These are phyloP conservation scores for Plectosphaerella sp. DNA, from an alignment of 2,329 filamentous ascomycete species.

Conservation along the genomic window DNA sequence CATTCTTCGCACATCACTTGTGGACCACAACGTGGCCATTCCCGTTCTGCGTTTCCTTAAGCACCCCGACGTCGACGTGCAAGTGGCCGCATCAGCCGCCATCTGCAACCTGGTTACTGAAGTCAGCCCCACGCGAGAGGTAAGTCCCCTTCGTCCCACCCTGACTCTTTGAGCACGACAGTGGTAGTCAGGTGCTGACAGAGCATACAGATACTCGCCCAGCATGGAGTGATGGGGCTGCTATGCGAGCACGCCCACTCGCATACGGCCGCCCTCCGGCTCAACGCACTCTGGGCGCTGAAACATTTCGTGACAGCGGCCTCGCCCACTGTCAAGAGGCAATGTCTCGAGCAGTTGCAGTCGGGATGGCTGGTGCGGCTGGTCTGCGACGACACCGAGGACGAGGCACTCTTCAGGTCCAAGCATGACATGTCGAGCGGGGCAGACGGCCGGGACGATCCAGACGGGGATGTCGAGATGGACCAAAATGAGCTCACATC, in stretches of 20 bases:
- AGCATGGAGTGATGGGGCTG: conserved; percentile 68
- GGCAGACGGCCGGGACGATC: conserved; percentile 27
- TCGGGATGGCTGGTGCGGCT: conserved; percentile 77
- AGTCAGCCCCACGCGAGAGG: conserved; percentile 86
- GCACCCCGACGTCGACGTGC: conserved; percentile 72
- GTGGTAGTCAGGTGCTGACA: background rate
- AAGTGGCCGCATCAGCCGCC: conserved; percentile 79
- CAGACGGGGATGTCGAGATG: conserved; percentile 57
- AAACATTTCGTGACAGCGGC: conserved; percentile 75
- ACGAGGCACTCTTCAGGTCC: conserved; percentile 39
- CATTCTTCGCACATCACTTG: conserved; percentile 77
- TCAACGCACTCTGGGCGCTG: conserved; percentile 88
- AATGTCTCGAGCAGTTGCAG: conserved; percentile 71
- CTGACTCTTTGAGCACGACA: background rate
- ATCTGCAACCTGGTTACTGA: conserved; percentile 83
- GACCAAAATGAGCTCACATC: conserved; percentile 37
- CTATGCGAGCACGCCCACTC: conserved; percentile 84
- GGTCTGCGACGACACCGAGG: conserved; percentile 61
- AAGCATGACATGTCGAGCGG: conserved; percentile 20
- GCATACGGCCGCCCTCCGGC: conserved; percentile 68
- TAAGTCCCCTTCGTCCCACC: conserved; percentile 39
- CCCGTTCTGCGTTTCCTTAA: conserved; percentile 73
- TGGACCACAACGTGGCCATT: conserved; percentile 77
- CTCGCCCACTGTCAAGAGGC: conserved; percentile 67
- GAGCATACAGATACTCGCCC: conserved; percentile 59